Evolutionary conservation across 2,329 filamentous ascomycete genomes (phyloP).

Genomic region (Elsinoe arachidis): DNA sequence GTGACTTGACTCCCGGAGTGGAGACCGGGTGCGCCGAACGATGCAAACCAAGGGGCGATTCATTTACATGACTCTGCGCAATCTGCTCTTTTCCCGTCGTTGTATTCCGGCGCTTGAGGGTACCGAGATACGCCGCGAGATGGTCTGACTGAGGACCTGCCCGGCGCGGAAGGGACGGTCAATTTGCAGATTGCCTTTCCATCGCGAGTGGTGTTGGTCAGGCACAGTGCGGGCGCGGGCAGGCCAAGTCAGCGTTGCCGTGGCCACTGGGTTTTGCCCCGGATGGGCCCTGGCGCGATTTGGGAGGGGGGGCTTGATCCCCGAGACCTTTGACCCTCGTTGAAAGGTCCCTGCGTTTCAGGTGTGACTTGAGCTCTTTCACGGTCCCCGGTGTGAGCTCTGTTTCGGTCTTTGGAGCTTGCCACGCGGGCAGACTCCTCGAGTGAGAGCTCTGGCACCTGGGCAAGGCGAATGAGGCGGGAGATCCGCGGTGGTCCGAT

Average conservation of each 20-base stretch:
- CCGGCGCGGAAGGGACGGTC: too few species aligned
- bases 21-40: too few species aligned
- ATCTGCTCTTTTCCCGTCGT: too few species aligned
- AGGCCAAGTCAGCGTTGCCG: not conserved
- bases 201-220: too few species aligned
- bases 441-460: not conserved
- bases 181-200: too few species aligned
- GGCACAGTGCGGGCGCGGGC: not conserved
- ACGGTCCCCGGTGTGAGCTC: not conserved
- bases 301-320: not conserved
- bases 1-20: not conserved
- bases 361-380: not conserved
- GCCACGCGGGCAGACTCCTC: not conserved
- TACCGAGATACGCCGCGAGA: not conserved
- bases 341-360: constrained; percentile 7
- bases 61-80: constrained; percentile 7
- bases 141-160: too few species aligned
- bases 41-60: not conserved
- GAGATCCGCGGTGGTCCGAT: constrained; percentile 3
- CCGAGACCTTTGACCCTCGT: not conserved
- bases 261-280: not conserved
- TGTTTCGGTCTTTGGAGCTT: not conserved
- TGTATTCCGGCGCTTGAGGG: too few species aligned
- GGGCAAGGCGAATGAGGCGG: not conserved
- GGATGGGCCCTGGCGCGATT: too few species aligned